Evolutionary conservation across 176 grass and related monocot genomes (phyloP), one percentile per base, ranked within the genome.

Genomic region (Olyra latifolia): DNA sequence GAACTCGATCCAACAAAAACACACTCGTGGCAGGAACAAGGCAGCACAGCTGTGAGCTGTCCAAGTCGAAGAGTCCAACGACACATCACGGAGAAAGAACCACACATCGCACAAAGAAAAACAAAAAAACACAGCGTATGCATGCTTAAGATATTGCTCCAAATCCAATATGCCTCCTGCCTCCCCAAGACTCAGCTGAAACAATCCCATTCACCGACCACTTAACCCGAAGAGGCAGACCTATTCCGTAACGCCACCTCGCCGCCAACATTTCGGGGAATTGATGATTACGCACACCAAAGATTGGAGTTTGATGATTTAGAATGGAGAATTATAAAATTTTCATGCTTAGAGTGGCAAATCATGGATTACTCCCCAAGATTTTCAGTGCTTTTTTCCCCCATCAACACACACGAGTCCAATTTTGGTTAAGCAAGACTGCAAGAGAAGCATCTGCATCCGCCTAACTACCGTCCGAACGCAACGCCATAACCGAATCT

Each of bases 351-450:
- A 35, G 32, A 35, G 5, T 2, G 32, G 32, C 32, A 35, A 35
- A 35, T 35, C 32, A 3, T 35, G 4, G 32, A 35, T n/a, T n/a
- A n/a, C n/a, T n/a, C n/a, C n/a, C n/a, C n/a, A 20, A 28, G 13
- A 15, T 15, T 7, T 76, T 28, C 10, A 3, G 8, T 3, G 0
- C 1, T 4, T n/a, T 0, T 9, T 3, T 11, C 17, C 28, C 35
- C 49, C 45, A 48, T 22, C 17, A 19, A 63, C 52, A 5, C 35
- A 22, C 27, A 35, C 40, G 35, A n/a, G 17, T 17, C 62, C 41
- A 58, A 67, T 83, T 83, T 3, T 60, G 17, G 75, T 74, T 25
- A 79, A 50, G 80, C 86, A 49, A n/a, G n/a, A n/a, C n/a, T n/a
- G n/a, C n/a, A n/a, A 20, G 50, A 35, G 12, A 75, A 14, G 24